These are phyloP conservation scores for Hypomyces rosellus DNA, from an alignment of 2,329 filamentous ascomycete species.

Conservation along the genomic window DNA sequence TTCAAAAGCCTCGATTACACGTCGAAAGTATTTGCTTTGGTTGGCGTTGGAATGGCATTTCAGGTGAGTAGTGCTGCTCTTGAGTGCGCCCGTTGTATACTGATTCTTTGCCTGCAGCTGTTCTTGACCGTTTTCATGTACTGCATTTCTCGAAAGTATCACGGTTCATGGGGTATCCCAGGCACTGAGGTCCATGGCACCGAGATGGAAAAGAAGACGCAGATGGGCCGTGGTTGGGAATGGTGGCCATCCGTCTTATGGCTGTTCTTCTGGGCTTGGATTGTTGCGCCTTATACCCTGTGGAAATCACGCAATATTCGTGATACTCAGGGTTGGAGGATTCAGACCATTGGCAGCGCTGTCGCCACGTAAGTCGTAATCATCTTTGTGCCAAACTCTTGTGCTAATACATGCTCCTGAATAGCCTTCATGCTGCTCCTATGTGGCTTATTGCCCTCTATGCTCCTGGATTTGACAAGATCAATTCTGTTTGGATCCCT, in stretches of 20 bases:
- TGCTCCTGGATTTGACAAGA: slow-evolving; percentile 38
- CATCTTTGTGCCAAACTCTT: neutral
- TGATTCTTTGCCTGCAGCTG: slow-evolving; percentile 34
- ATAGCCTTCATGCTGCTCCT: slow-evolving; percentile 54
- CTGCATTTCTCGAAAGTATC: slow-evolving; percentile 57
- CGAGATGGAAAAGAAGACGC: slow-evolving; percentile 40
- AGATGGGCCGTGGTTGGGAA: slow-evolving; percentile 51
- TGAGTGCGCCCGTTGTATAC: neutral
- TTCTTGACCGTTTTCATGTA: slow-evolving; percentile 52
- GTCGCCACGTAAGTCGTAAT: slow-evolving; percentile 32
- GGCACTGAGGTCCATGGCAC: slow-evolving; percentile 52
- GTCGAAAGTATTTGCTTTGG: slow-evolving; percentile 39
- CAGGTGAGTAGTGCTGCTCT: slow-evolving; percentile 37
- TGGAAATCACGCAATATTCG: slow-evolving; percentile 55
- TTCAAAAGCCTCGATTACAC: slow-evolving; percentile 35
- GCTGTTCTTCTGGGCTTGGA: slow-evolving; percentile 56
- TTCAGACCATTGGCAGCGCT: slow-evolving; percentile 50
- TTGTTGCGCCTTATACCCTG: slow-evolving; percentile 52
- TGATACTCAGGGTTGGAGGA: slow-evolving; percentile 59
- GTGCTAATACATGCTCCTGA: slow-evolving; percentile 2
- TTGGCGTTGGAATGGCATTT: slow-evolving; percentile 47
- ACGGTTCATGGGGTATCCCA: slow-evolving; percentile 51
- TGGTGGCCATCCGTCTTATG: slow-evolving; percentile 58
- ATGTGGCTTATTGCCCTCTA: slow-evolving; percentile 57
- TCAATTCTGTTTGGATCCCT: slow-evolving; percentile 50